Base-by-base conservation (phyloP, 768 basidiomycete species). In the Xerocomus spinulosus region DNA sequence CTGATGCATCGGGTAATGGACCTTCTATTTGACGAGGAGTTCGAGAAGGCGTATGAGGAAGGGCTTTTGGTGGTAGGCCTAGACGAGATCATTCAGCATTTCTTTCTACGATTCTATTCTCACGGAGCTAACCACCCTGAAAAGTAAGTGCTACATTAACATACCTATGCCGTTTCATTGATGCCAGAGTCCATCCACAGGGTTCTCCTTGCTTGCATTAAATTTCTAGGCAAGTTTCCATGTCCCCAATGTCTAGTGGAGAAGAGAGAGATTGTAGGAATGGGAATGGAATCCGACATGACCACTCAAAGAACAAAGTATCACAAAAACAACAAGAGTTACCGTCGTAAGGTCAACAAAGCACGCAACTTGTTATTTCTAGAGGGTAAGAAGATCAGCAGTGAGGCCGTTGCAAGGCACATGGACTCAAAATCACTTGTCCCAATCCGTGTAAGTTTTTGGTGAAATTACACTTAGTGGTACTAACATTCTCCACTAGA, bases 1-100 rank as follows among this genome's bases (percentile, higher is more conserved):
- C 56, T 63, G 21, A 46, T 50, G 50, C 32, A 54, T 3, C 56
- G 46, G 3, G 23, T 42, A 28, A 30, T 28, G 41, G 21, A 42
- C 8, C 41, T 34, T 6, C 13, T 34, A 2, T 17, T 34, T 17
- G 33, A 34, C 9, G n/a, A 34, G n/a, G 17, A 34, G 5, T 34
- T 34, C 9, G 33, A 6, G 2, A 17, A 34, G 7, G 33, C 33
- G 7, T 34, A 34, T 17, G 13, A 34, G 33, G 17, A 34, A 7
- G 33, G 33, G 7, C n/a, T 34, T 15, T 6, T 34, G 15, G 13
- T 34, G 7, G 13, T 6, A n/a, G n/a, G 33, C 17, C 17, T 34
- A 1, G 33, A 34, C 9, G 33, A 17, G 13, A 17, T 34, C 8
- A 14, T 6, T n/a, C 33, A 8, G 5, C 33, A 5, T 15, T 34